Percentiles rank a stretch among this genome's conserved stretches.
phyloP scores from a whole-genome alignment of 495 filamentous ascomycete genomes.

The Melanomma pulvis-pyrius region DNA sequence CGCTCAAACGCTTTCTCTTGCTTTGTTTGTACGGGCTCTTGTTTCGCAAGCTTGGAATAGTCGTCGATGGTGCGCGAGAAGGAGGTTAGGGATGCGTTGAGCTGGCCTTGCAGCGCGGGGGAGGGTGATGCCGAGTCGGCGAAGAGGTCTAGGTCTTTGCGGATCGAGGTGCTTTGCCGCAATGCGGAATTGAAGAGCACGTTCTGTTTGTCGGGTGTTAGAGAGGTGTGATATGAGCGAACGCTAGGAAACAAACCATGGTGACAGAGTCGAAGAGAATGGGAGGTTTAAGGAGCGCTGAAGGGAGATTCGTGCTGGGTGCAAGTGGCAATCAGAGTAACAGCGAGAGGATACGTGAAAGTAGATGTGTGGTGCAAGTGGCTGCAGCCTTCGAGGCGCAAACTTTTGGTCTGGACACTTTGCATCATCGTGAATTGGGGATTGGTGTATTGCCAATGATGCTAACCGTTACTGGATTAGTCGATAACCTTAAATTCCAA shows the following conservation, averaged over 20 bases:
- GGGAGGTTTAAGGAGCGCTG: neutral
- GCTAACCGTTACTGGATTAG: constrained; percentile 1
- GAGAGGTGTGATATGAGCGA: neutral
- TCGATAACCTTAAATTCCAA: neutral
- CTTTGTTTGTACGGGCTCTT: constrained; percentile 83
- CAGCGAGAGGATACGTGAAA: neutral
- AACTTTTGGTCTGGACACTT: constrained; percentile 18
- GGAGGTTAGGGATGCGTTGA: constrained; percentile 83
- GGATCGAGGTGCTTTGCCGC: constrained; percentile 86
- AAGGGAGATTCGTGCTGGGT: neutral
- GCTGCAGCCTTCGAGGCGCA: constrained; percentile 15
- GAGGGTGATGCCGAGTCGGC: constrained; percentile 63
- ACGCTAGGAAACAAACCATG: neutral
- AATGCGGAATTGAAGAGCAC: constrained; percentile 94
- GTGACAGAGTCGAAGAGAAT: neutral
- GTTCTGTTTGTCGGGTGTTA: constrained; percentile 57
- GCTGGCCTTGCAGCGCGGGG: constrained; percentile 72
- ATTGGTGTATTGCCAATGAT: constrained; percentile 12
- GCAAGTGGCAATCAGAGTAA: neutral
- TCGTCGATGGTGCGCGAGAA: constrained; percentile 92
- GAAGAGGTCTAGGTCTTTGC: constrained; percentile 78
- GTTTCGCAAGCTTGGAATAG: constrained; percentile 81
- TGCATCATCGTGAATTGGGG: constrained; percentile 17
- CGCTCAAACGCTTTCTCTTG: constrained; percentile 88
- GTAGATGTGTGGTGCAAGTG: neutral